Evolutionary conservation across 768 basidiomycete species (phyloP).

Genomic region (Lactifluus subvellereus): DNA sequence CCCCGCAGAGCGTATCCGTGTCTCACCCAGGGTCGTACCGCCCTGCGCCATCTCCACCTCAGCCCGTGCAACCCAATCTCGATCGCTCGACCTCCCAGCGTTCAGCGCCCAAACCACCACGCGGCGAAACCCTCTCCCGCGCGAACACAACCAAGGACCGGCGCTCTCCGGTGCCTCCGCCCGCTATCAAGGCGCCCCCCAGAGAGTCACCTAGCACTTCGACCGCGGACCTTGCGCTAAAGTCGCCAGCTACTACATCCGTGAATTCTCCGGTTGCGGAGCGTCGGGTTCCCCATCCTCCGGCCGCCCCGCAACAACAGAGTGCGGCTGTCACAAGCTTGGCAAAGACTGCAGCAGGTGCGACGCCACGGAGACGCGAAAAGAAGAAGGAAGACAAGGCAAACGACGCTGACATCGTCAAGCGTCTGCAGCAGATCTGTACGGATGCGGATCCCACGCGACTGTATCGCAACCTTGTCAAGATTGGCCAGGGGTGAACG

Average conservation of each 20-base stretch:
- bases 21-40: slow-evolving; percentile 49
- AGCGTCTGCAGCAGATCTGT: slow-evolving; percentile 87
- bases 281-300: slow-evolving; percentile 34
- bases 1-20: slow-evolving; percentile 11
- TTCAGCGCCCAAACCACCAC: slow-evolving; percentile 41
- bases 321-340: slow-evolving; percentile 61
- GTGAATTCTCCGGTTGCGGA: slow-evolving; percentile 3
- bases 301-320: slow-evolving; percentile 42
- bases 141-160: slow-evolving; percentile 66
- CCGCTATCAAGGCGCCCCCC: slow-evolving; percentile 24
- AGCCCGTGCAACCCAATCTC: slow-evolving; percentile 57
- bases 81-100: slow-evolving; percentile 89
- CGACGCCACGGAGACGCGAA: slow-evolving; percentile 80
- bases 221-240: slow-evolving; percentile 15
- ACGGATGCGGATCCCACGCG: slow-evolving; percentile 96
- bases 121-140: slow-evolving; percentile 41
- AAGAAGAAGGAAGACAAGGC: slow-evolving; percentile 78
- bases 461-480: slow-evolving; percentile 86
- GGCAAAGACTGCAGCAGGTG: slow-evolving; percentile 60
- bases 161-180: slow-evolving; percentile 37
- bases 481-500: slow-evolving; percentile 95
- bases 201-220: slow-evolving; percentile 19
- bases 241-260: not conserved
- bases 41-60: slow-evolving; percentile 70
- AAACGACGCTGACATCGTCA: slow-evolving; percentile 85